Percentiles rank a stretch among this genome's conserved stretches.
Evolutionary conservation across 1,284 basidiomycete genomes (phyloP).

Genomic region (Ganoderma lingzhi): DNA sequence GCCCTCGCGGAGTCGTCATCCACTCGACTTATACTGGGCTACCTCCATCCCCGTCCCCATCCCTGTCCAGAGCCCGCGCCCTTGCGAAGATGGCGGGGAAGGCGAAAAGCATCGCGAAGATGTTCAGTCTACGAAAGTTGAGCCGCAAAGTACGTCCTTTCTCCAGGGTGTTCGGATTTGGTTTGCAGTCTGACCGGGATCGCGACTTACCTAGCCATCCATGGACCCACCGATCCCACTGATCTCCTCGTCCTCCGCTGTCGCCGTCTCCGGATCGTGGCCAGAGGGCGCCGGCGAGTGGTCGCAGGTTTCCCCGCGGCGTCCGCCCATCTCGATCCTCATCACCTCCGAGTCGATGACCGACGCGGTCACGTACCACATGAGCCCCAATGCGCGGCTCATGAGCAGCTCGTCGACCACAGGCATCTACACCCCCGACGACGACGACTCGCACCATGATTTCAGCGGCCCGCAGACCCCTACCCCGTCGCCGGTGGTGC

Average conservation of each 20-base stretch:
- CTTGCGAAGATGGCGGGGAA: slow-evolving; percentile 22
- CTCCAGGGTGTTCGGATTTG: not conserved
- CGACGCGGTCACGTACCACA: not conserved
- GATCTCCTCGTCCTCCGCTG: not conserved
- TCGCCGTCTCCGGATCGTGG: slow-evolving; percentile 9
- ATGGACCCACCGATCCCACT: not conserved
- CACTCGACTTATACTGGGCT: not conserved
- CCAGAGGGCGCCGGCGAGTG: not conserved
- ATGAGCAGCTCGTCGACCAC: slow-evolving; percentile 11
- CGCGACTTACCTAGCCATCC: not conserved
- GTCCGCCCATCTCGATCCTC: slow-evolving; percentile 20
- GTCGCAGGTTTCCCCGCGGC: not conserved
- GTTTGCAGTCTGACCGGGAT: not conserved
- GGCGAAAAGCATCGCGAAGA: slow-evolving; percentile 26
- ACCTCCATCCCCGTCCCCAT: not conserved
- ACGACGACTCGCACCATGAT: not conserved
- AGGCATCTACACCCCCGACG: slow-evolving; percentile 18
- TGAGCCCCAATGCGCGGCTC: not conserved
- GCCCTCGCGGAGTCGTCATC: not conserved
- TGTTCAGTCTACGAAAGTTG: slow-evolving; percentile 15
- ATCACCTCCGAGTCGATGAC: slow-evolving; percentile 11
- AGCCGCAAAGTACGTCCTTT: slow-evolving; percentile 15
- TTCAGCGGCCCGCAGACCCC: not conserved
- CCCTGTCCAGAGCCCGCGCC: slow-evolving; percentile 12
- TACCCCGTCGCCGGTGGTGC: not conserved